phyloP scores from a whole-genome alignment of 306 rosid genomes.

The Hippophae tibetana region DNA sequence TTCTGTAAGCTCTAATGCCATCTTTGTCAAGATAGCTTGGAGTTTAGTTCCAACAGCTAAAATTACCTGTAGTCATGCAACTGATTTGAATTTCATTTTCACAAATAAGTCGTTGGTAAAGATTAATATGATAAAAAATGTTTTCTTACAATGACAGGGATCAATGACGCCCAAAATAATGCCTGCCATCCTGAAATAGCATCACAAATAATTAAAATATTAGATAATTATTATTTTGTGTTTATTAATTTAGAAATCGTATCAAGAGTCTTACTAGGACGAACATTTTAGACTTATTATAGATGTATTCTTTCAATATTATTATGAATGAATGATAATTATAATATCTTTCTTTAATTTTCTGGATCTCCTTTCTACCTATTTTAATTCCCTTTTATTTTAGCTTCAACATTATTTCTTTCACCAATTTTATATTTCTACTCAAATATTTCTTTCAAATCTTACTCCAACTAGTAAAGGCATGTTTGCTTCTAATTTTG shows the following conservation, averaged over 20 bases:
- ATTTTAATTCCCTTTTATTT: no score
- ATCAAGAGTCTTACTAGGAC: no score
- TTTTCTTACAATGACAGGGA: slow-evolving; percentile 64
- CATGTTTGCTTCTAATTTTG: no score
- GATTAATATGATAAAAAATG: slow-evolving; percentile 3
- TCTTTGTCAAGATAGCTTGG: slow-evolving; percentile 67
- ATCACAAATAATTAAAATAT: not conserved
- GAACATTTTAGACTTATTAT: no score
- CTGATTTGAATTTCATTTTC: slow-evolving; percentile 9
- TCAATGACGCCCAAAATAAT: slow-evolving; percentile 70
- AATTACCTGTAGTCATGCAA: slow-evolving; percentile 50
- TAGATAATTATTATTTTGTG: no score
- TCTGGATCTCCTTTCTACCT: no score
- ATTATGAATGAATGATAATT: no score
- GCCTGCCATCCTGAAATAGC: slow-evolving; percentile 67
- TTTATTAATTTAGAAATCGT: no score
- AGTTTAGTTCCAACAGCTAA: slow-evolving; percentile 80
- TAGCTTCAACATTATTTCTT: no score
- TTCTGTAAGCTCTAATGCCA: slow-evolving; percentile 88
- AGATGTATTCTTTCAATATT: no score
- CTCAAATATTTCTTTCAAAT: not conserved
- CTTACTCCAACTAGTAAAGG: slow-evolving; percentile 2
- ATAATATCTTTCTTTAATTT: no score
- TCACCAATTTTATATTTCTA: no score
- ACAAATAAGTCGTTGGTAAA: not conserved